phyloP scores from a whole-genome alignment of 176 grass and related monocot species.

The Hsuehochloa calcarea region DNA sequence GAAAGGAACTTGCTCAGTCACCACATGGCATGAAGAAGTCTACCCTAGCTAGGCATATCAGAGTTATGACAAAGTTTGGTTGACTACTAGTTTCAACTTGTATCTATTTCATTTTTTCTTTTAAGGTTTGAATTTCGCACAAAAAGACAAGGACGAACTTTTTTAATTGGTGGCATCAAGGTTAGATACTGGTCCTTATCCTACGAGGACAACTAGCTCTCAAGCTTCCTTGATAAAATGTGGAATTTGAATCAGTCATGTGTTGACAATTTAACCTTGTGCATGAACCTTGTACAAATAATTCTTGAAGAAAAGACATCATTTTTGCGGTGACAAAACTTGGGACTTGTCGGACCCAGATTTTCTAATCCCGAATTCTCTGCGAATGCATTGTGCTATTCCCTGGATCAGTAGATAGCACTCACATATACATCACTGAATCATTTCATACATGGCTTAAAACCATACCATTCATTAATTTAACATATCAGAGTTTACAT shows the following conservation, averaged over 20 bases:
- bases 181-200: conserved; percentile 25
- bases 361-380: no score
- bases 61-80: not conserved
- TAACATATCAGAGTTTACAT: no score
- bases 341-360: no score
- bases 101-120: not conserved
- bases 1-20: not conserved
- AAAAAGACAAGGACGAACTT: conserved; percentile 37
- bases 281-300: not conserved
- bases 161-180: conserved; percentile 15
- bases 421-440: no score
- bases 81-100: not conserved
- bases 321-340: not conserved
- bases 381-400: no score
- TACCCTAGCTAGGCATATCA: not conserved
- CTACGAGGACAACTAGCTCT: not conserved
- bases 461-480: no score
- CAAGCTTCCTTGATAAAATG: not conserved
- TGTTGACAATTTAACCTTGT: conserved; percentile 4
- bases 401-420: no score
- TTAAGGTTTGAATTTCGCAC: conserved; percentile 1
- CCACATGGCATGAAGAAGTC: conserved; percentile 21
- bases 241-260: conserved; percentile 14
- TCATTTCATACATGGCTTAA: no score
- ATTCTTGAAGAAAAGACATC: not conserved